Conservation (phyloP, 208 protist species). For the Leishmania martiniquensis region DNA sequence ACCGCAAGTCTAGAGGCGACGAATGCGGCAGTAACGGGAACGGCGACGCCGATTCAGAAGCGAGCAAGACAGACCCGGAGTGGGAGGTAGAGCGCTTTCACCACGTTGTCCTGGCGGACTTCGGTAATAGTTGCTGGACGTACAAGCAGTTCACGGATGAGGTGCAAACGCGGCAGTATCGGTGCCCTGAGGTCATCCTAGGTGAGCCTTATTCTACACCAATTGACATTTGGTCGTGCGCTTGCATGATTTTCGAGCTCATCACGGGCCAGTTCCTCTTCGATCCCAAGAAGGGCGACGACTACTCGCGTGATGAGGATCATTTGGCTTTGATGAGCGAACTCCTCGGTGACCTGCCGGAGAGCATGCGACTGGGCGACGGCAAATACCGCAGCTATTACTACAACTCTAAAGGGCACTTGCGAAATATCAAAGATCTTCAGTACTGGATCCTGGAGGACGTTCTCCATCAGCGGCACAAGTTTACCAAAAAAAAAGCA, state of each 20-base stretch:
- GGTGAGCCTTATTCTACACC: constrained; percentile 83
- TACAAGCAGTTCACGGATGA: constrained; percentile 97
- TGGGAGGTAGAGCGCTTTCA: constrained; percentile 88
- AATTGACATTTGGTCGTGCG: constrained; percentile 94
- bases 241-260: constrained; percentile 95
- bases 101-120: constrained; percentile 97
- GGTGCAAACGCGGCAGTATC: constrained; percentile 94
- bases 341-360: constrained; percentile 91
- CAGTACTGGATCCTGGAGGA: constrained; percentile 85
- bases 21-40: constrained; percentile 17
- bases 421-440: constrained; percentile 84
- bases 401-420: constrained; percentile 84
- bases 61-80: constrained; percentile 82
- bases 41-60: constrained; percentile 35
- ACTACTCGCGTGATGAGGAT: constrained; percentile 91
- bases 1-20: constrained; percentile 18
- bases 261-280: constrained; percentile 95
- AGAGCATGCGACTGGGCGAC: constrained; percentile 78
- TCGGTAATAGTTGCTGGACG: constrained; percentile 99
- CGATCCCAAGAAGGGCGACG: constrained; percentile 92
- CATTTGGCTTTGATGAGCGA: constrained; percentile 96
- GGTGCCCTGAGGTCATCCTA: constrained; percentile 93
- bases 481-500: constrained; percentile 89
- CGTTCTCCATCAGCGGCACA: constrained; percentile 94
- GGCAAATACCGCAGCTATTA: constrained; percentile 81